Base-by-base conservation (phyloP, 208 protist genomes). In the Vickermania ingenoplastis region DNA sequence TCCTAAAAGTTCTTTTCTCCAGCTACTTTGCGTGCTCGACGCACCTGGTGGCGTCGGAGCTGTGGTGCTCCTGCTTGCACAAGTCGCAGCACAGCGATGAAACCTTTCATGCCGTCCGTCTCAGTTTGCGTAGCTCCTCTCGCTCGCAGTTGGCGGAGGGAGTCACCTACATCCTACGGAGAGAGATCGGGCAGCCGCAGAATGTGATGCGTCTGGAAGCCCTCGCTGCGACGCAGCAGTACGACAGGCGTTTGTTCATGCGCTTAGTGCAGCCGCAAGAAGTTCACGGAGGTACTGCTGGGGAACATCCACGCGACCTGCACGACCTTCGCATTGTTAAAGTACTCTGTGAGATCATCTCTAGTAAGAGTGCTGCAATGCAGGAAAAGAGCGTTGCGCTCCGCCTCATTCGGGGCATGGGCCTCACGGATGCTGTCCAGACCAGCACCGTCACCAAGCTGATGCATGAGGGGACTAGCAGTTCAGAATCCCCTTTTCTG, bases 301-400 rank as follows among this genome's bases (percentile, higher is more conserved):
- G n/a, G n/a, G n/a, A n/a, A n/a, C 21, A 54, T 5, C 21, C 23
- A 26, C 5, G 7, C 11, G 21, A 54, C 7, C 21, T 54, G 11
- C 21, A 54, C 7, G 50, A 54, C 50, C 50, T 54, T 26, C 50
- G 50, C 50, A 54, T 54, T 7, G 24, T 26, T 13, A 54, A 54
- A 26, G 50, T 54, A 13, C 23, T 54, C 5, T 28, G 21, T 21
- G 13, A 17, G 23, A 54, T 54, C 22, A 21, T 54, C 22, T 17
- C 24, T 5, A 17, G 23, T 54, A 26, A 54, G 23, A 21, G 22
- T 5, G 7, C 21, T 21, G 7, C 50, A 5, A 27, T 54, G 11
- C 21, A 28, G 50, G 50, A 54, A 26, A 25, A 27, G n/a, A 21
- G 21, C 5, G 5, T 54, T 13, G 11, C 50, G n/a, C 23, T 54